phyloP scores from a whole-genome alignment of 2,329 filamentous ascomycete genomes.

The Chalaropsis ovoidea region DNA sequence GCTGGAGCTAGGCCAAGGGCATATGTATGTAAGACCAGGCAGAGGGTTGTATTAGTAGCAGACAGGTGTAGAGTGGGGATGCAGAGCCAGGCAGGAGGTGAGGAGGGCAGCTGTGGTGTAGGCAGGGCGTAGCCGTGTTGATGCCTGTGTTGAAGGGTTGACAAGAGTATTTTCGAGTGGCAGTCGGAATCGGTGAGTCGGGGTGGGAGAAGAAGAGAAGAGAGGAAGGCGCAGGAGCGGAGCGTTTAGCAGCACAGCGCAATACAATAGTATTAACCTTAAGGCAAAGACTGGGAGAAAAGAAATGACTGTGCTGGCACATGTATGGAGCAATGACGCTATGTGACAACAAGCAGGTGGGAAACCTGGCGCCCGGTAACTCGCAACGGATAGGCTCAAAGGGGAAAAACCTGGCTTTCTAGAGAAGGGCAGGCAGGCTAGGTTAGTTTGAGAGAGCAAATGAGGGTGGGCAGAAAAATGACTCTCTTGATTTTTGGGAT shows the following conservation, averaged over 20 bases:
- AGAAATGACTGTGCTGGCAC: conserved; percentile 14
- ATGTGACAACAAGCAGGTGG: conserved; percentile 10
- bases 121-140: no score
- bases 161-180: neutral
- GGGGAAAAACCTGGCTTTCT: neutral
- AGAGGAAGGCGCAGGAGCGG: neutral
- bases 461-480: neutral
- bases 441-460: neutral
- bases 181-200: neutral
- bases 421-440: neutral
- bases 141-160: no score
- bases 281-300: neutral
- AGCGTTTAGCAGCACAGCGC: neutral
- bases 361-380: conserved; percentile 5
- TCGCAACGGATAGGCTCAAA: conserved; percentile 8
- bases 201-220: neutral
- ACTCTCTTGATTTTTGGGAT: neutral
- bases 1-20: conserved; percentile 11
- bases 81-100: neutral
- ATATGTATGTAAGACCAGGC: conserved; percentile 21
- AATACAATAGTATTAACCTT: conserved; percentile 1
- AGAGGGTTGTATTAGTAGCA: neutral
- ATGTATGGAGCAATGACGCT: conserved; percentile 11
- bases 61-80: neutral
- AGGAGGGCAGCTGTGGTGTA: no score